Conservation (phyloP, 2,329 filamentous ascomycete species). For the Diaporthe citrichinensis region DNA sequence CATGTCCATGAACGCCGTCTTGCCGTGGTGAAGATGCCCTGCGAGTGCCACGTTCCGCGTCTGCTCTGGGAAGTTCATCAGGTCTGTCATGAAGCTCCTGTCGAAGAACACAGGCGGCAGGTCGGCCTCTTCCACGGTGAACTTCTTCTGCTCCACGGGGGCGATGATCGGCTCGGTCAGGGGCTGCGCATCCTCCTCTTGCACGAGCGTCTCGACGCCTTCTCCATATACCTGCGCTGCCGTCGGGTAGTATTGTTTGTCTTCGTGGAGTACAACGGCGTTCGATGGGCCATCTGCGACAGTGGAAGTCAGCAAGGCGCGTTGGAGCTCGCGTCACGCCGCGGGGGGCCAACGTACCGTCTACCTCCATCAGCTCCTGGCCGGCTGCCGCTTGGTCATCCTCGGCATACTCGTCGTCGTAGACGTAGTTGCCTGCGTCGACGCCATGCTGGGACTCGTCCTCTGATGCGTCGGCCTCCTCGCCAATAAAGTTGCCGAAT, state of each 20-base stretch:
- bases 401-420: slow-evolving; percentile 80
- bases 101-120: slow-evolving; percentile 91
- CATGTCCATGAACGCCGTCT: slow-evolving; percentile 99
- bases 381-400: slow-evolving; percentile 75
- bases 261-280: slow-evolving; percentile 97
- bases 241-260: slow-evolving; percentile 99
- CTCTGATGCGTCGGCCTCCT: slow-evolving; percentile 86
- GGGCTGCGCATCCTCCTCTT: slow-evolving; percentile 97
- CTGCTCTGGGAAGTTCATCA: slow-evolving; percentile 97
- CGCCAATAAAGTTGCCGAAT: slow-evolving; percentile 98
- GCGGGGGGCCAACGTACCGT: slow-evolving; percentile 67
- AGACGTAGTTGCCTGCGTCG: slow-evolving; percentile 83
- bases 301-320: slow-evolving; percentile 47
- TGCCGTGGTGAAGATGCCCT: slow-evolving; percentile 96
- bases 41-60: slow-evolving; percentile 93
- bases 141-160: slow-evolving; percentile 95
- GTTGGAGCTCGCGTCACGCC: not conserved
- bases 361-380: slow-evolving; percentile 94
- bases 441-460: slow-evolving; percentile 85
- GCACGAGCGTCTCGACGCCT: slow-evolving; percentile 94
- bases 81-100: slow-evolving; percentile 91
- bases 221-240: slow-evolving; percentile 94
- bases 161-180: slow-evolving; percentile 94
- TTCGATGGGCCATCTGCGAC: slow-evolving; percentile 85
- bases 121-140: slow-evolving; percentile 92